Conservation (phyloP, 352 stramenopile species). For the Aphanomyces cochlioides region DNA sequence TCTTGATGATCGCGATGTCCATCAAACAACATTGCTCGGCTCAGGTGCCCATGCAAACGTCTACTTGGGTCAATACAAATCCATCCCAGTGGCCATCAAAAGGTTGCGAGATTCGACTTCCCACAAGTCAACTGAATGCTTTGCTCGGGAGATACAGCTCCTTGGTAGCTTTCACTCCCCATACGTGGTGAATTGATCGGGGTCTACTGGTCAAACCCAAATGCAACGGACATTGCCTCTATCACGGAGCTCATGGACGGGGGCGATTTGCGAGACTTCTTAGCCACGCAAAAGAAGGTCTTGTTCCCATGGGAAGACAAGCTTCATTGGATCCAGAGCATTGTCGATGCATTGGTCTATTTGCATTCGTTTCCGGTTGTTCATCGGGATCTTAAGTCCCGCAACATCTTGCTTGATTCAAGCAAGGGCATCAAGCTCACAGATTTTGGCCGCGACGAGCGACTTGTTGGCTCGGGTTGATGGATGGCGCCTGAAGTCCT, state of each 20-base stretch:
- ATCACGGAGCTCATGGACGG: constrained; percentile 23
- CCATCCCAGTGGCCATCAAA: not conserved
- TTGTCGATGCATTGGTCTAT: constrained; percentile 20
- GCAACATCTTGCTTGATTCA: constrained; percentile 1
- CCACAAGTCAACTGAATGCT: not conserved
- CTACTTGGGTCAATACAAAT: not conserved
- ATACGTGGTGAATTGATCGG: constrained; percentile 26
- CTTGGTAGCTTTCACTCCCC: constrained; percentile 37
- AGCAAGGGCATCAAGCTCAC: constrained; percentile 1
- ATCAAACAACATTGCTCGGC: not conserved
- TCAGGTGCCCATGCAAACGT: constrained; percentile 1
- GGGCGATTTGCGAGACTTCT: constrained; percentile 16
- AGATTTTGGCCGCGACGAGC: constrained; percentile 16
- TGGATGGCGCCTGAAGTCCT: constrained; percentile 14
- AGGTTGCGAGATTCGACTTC: not conserved
- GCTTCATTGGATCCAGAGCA: constrained; percentile 21
- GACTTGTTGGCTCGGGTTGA: not conserved
- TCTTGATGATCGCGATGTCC: not conserved
- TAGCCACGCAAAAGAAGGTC: not conserved
- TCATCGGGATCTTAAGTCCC: constrained; percentile 10
- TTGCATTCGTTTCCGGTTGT: not conserved
- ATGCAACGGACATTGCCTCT: not conserved
- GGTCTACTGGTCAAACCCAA: not conserved
- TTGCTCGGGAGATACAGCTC: not conserved
- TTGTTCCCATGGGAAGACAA: constrained; percentile 27